Conservation (phyloP, 2,329 filamentous ascomycete genomes). For the Tolypocladium paradoxum region DNA sequence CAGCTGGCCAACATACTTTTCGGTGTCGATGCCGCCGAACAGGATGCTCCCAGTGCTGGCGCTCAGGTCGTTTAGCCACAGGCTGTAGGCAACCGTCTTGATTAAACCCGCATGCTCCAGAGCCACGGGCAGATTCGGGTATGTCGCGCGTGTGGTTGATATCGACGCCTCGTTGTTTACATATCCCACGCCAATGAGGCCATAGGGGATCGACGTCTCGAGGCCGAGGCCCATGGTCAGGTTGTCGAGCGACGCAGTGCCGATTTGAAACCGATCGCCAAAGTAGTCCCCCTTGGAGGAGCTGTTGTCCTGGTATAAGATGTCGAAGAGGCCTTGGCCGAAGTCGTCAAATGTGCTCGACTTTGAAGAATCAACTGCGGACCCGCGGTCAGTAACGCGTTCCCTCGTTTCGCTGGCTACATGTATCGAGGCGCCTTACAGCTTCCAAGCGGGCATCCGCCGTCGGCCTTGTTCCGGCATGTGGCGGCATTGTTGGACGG, state of each 20-base stretch:
- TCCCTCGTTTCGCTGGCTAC: background rate
- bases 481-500: conserved; percentile 26
- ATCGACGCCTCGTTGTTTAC: conserved; percentile 37
- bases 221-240: conserved; percentile 49
- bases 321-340: conserved; percentile 36
- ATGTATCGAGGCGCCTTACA: conserved; percentile 27
- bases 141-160: conserved; percentile 20
- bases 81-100: conserved; percentile 56
- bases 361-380: conserved; percentile 30
- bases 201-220: conserved; percentile 43
- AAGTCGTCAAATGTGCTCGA: conserved; percentile 37
- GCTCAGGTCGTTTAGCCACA: conserved; percentile 53
- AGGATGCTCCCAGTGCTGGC: conserved; percentile 59
- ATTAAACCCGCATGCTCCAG: conserved; percentile 54
- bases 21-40: conserved; percentile 72
- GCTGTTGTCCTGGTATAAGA: conserved; percentile 51
- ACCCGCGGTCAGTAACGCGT: conserved; percentile 9
- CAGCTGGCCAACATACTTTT: conserved; percentile 58
- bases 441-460: conserved; percentile 31
- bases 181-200: conserved; percentile 52
- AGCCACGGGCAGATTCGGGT: conserved; percentile 52
- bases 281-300: conserved; percentile 48
- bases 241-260: conserved; percentile 37
- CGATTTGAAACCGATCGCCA: conserved; percentile 44
- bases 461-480: conserved; percentile 20